Evolutionary conservation across 495 filamentous ascomycete genomes (phyloP), one percentile per base, ranked within the genome.

Genomic region (Penicillium robsamsonii): DNA sequence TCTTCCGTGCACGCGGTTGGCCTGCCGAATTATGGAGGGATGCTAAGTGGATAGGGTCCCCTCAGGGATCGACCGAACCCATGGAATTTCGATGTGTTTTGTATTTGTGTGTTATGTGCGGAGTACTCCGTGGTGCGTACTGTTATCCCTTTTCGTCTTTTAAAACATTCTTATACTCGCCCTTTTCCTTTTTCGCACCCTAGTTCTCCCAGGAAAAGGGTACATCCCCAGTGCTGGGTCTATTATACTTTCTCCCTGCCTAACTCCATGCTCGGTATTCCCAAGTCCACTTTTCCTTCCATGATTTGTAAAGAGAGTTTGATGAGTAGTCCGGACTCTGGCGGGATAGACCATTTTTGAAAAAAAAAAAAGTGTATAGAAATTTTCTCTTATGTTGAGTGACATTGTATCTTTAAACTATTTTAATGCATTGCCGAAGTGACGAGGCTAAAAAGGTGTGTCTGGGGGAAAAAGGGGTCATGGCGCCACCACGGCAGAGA

Each of bases 21-120:
- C 18, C 50, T 62, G 59, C 47, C 53, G 50, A 58, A 37, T 30
- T 40, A 51, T 50, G 51, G 60, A 55, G 56, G 52, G 56, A 35
- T 42, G 49, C 46, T 41, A 41, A 31, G 44, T 29, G 20, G 35
- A 55, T 54, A 49, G 45, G 43, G 37, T 45, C 47, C 50, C 44
- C 44, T 27, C 40, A 40, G 40, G 40, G 58, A 60, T 60, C 57
- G 53, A 60, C 59, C 55, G 22, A 56, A 53, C 20, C 18, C 30
- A 17, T 57, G 49, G 48, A 22, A 43, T 35, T 53, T 18, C 25
- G 27, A 46, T 30, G 46, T 41, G 13, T 27, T 42, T 29, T 37
- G 49, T 51, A 27, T 50, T 55, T 48, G 42, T 8, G 17, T 35
- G 8, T 31, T 44, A 20, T 55, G 7, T n/a, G 15, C 33, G 33